Conservation (phyloP, 164 flowering plant species). For the Vitis rupestris region DNA sequence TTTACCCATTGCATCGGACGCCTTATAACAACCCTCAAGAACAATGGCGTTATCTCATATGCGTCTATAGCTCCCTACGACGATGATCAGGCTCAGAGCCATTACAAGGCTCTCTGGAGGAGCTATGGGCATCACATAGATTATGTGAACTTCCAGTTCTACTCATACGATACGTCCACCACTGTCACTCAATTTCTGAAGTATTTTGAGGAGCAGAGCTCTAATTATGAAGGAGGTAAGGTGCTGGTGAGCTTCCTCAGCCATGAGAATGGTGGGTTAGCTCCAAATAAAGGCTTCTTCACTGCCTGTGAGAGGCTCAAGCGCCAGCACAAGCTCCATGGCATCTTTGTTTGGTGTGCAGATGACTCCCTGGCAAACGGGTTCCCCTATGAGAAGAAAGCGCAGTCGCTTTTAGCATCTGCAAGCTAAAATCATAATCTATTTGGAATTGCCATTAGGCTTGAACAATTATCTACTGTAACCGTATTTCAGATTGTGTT, state of each 20-base stretch:
- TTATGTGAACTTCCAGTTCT: slow-evolving; percentile 53
- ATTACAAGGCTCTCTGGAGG: slow-evolving; percentile 12
- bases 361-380: slow-evolving; percentile 6
- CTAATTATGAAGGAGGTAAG: slow-evolving; percentile 18
- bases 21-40: slow-evolving; percentile 13
- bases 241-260: slow-evolving; percentile 15
- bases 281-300: slow-evolving; percentile 9
- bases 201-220: slow-evolving; percentile 10
- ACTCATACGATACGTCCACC: slow-evolving; percentile 14
- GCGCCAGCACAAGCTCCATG: slow-evolving; percentile 5
- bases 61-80: background rate
- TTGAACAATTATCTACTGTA: slow-evolving; percentile 35
- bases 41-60: slow-evolving; percentile 4
- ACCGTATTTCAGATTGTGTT: slow-evolving; percentile 16
- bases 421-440: slow-evolving; percentile 18
- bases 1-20: slow-evolving; percentile 16
- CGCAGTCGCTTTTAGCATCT: slow-evolving; percentile 8
- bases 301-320: slow-evolving; percentile 7
- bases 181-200: slow-evolving; percentile 17
- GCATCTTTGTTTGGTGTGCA: slow-evolving; percentile 18
- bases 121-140: slow-evolving; percentile 41
- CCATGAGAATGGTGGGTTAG: slow-evolving; percentile 8
- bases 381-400: slow-evolving; percentile 8
- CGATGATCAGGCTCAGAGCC: slow-evolving; percentile 10
- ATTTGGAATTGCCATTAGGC: slow-evolving; percentile 27